phyloP scores from a whole-genome alignment of 306 rosid genomes.

The Pueraria montana region DNA sequence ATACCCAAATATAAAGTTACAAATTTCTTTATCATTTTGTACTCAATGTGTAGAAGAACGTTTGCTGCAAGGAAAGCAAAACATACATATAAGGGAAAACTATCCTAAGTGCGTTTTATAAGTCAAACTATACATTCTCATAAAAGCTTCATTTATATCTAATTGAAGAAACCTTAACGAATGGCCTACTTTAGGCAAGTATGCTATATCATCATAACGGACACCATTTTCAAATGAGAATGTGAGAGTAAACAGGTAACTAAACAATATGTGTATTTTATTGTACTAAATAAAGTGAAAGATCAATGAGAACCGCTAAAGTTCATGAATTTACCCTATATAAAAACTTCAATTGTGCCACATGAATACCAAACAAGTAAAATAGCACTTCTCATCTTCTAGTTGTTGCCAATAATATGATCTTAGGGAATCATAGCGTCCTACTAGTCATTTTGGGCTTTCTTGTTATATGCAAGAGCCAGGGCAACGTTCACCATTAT shows the following conservation, averaged over 20 bases:
- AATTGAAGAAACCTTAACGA: not conserved
- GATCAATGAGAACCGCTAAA: not conserved
- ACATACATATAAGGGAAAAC: not conserved
- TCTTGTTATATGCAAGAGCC: slow-evolving; percentile 12
- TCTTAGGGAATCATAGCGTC: not conserved
- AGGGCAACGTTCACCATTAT: slow-evolving; percentile 13
- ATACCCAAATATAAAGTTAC: too few relatives aligned
- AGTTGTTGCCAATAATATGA: not conserved
- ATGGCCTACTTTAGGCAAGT: not conserved
- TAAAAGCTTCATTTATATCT: not conserved
- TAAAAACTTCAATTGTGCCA: slow-evolving; percentile 1
- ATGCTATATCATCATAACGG: not conserved
- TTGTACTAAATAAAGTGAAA: not conserved
- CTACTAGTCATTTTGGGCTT: slow-evolving; percentile 10
- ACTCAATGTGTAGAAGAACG: too few relatives aligned
- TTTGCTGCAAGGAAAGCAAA: too few relatives aligned
- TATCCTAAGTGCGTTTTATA: not conserved
- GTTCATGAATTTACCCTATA: not conserved
- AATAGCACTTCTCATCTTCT: not conserved
- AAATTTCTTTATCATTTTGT: too few relatives aligned
- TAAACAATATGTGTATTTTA: not conserved
- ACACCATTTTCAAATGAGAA: not conserved
- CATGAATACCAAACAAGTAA: not conserved
- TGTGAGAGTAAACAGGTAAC: not conserved
- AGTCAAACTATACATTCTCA: not conserved